These are phyloP conservation scores for Trametes cubensis DNA, from an alignment of 768 basidiomycete species.

Conservation along the genomic window DNA sequence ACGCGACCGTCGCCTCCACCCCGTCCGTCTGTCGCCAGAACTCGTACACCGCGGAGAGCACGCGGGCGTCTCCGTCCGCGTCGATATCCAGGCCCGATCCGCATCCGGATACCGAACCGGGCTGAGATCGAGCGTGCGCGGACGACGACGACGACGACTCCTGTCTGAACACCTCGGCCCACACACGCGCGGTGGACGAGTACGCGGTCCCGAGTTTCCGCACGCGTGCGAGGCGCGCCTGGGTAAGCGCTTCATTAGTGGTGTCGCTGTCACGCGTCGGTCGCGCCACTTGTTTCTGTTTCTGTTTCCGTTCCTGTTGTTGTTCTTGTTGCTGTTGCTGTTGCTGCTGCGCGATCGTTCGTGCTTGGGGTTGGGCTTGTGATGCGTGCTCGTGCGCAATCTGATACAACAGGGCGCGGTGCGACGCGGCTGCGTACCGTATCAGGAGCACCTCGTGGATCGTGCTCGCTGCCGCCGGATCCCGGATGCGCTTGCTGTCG, in stretches of 20 bases:
- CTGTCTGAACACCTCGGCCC: conserved; percentile 45
- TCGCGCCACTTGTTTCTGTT: conserved; percentile 2
- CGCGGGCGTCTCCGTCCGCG: conserved; percentile 21
- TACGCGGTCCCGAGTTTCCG: conserved; percentile 45
- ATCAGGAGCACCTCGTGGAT: conserved; percentile 53
- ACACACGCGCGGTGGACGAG: conserved; percentile 47
- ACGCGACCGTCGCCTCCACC: conserved; percentile 44
- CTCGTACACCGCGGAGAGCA: conserved; percentile 44
- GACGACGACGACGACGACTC: conserved; percentile 20
- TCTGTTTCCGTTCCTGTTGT: conserved; percentile 1
- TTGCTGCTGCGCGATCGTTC: conserved; percentile 7
- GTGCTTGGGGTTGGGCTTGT: background rate
- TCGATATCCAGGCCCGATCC: conserved; percentile 25
- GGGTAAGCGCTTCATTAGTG: background rate
- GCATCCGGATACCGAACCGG: background rate
- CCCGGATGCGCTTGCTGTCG: conserved; percentile 47
- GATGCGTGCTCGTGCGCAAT: conserved; percentile 24
- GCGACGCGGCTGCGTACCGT: conserved; percentile 41
- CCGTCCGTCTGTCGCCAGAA: conserved; percentile 45
- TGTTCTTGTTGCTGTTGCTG: background rate
- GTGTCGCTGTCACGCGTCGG: too few relatives aligned
- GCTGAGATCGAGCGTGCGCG: conserved; percentile 3
- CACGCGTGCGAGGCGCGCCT: conserved; percentile 34
- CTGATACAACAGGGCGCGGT: conserved; percentile 22
- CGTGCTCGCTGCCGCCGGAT: conserved; percentile 37